phyloP scores from a whole-genome alignment of 2,329 filamentous ascomycete genomes.

The Alternaria triticimaculans region DNA sequence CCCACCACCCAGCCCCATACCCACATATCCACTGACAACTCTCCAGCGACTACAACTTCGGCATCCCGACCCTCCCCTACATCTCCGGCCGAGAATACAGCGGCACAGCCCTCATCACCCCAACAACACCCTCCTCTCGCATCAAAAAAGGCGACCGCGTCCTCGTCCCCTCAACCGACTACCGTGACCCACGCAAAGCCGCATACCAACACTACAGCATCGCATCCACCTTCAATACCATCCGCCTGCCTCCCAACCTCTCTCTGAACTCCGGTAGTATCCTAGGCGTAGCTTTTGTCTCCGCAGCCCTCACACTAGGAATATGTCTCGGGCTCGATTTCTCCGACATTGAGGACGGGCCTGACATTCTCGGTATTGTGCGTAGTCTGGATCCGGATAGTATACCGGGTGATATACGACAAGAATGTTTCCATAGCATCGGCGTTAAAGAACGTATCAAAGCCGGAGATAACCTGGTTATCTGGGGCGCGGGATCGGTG shows the following conservation, averaged over 20 bases:
- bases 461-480: conserved; percentile 71
- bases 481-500: conserved; percentile 77
- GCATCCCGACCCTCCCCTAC: conserved; percentile 71
- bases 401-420: conserved; percentile 66
- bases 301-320: conserved; percentile 69
- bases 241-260: conserved; percentile 63
- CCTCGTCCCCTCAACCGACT: conserved; percentile 75
- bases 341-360: conserved; percentile 58
- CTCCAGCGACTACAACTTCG: conserved; percentile 71
- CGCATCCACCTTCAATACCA: conserved; percentile 69
- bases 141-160: conserved; percentile 53
- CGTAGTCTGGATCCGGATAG: conserved; percentile 53
- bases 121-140: conserved; percentile 47
- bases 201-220: conserved; percentile 75
- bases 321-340: conserved; percentile 75
- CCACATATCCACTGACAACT: not conserved
- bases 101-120: conserved; percentile 63
- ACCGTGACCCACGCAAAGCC: conserved; percentile 73
- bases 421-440: conserved; percentile 68
- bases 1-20: conserved; percentile 48
- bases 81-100: conserved; percentile 74
- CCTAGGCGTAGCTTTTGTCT: conserved; percentile 74
- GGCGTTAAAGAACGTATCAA: conserved; percentile 60
- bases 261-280: conserved; percentile 65
- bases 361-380: conserved; percentile 64